Evolutionary conservation across 352 stramenopile species (phyloP), one percentile per base, ranked within the genome.

Genomic region (Ophiocytium majus): DNA sequence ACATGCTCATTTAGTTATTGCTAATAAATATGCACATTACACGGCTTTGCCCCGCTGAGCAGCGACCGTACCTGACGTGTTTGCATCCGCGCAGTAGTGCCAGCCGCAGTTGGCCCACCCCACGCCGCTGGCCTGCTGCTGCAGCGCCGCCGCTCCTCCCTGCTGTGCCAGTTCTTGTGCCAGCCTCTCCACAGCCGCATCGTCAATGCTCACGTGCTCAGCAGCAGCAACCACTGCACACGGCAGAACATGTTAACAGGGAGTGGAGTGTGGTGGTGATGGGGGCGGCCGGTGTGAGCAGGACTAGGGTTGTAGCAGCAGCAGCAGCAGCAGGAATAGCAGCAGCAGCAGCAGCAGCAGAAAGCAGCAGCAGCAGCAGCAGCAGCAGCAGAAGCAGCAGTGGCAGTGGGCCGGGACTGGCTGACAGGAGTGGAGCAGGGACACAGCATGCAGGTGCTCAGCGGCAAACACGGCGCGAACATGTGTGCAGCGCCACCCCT

Each of bases 61-160:
- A 57, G 43, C 89, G 5, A 57, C 17, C 64, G n/a, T n/a, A 37
- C 64, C 64, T 76, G 64, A 34, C n/a, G 85, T n/a, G 32, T 86
- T 88, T 35, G 93, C 92, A 50, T 96, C 93, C 0, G 84, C 91
- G 66, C 91, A 94, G 88, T 94, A 96, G 89, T 96, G 93, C 83
- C 94, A 95, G 31, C 85, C 85, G 0, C 90, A 89, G 75, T 91
- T 92, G 90, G 95, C 92, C 93, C 93, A 96, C 9, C 31, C 85
- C n/a, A 88, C 32, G 76, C 63, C 34, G 64, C 64, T 57, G 5
- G 5, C 5, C 43, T 57, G 43, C 43, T 57, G 43, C 43, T 57
- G 43, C 64, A 76, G 34, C 17, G 64, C 64, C 64, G 31, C 17
- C 31, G 17, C 64, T 17, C 64, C 64, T 5, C 64, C 64, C 31